A percentile compares a stretch with the other conserved stretches of the same genome.
Conservation (phyloP, 129 eudicot genomes). For the Dittrichia graveolens region DNA sequence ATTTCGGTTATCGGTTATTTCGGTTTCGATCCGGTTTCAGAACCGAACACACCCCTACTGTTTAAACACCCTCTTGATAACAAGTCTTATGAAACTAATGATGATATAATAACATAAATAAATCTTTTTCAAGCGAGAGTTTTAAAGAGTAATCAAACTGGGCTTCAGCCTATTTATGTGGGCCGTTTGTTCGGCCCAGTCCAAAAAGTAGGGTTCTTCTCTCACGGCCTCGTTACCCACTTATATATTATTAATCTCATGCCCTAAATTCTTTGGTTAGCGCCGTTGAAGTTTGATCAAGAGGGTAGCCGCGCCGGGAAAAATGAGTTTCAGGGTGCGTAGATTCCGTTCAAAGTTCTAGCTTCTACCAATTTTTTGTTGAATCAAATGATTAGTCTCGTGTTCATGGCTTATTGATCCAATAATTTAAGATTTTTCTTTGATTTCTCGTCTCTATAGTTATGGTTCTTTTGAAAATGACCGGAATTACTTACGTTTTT, state of each 20-base stretch:
- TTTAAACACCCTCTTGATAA: too few relatives aligned
- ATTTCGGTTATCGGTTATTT: too few relatives aligned
- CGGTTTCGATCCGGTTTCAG: too few relatives aligned
- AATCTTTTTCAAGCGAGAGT: too few relatives aligned
- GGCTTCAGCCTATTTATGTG: neutral
- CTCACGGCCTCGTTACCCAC: neutral
- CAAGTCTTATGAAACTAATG: too few relatives aligned
- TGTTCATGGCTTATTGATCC: neutral
- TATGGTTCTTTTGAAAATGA: slow-evolving; percentile 7
- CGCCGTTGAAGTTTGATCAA: slow-evolving; percentile 21
- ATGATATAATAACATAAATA: too few relatives aligned
- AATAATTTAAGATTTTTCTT: neutral
- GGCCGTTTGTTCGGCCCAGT: slow-evolving; percentile 17
- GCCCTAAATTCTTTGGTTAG: slow-evolving; percentile 29
- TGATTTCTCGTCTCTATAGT: neutral
- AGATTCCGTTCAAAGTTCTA: neutral
- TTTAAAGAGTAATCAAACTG: too few relatives aligned
- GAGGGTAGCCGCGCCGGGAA: slow-evolving; percentile 18
- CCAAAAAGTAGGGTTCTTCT: slow-evolving; percentile 35
- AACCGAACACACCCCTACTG: too few relatives aligned
- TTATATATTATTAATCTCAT: slow-evolving; percentile 34
- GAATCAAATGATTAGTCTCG: neutral
- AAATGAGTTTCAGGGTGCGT: slow-evolving; percentile 32
- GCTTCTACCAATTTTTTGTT: neutral
- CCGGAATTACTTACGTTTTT: neutral